phyloP scores from a whole-genome alignment of 257 asterid species.

The Pogostemon cablin region DNA sequence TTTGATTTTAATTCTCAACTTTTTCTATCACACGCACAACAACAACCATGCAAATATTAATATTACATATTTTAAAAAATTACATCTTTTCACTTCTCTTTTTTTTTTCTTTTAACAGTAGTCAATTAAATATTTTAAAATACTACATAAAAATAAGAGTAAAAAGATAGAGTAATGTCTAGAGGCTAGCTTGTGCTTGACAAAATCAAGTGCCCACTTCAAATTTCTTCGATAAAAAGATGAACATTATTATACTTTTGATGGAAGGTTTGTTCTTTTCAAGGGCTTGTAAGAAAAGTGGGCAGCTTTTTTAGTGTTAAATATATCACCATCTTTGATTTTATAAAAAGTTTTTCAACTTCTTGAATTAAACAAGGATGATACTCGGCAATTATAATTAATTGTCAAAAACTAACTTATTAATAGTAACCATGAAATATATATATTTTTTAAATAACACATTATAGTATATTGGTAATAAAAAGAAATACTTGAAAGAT shows the following conservation, averaged over 20 bases:
- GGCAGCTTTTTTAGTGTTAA: neutral
- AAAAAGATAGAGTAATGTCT: neutral
- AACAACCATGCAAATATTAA: neutral
- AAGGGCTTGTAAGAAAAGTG: neutral
- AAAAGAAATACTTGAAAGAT: too few relatives aligned
- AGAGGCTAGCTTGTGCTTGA: constrained; percentile 9
- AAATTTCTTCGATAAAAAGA: neutral
- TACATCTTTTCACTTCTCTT: constrained; percentile 2
- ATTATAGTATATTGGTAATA: too few relatives aligned
- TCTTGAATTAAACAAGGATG: too few relatives aligned
- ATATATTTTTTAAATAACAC: too few relatives aligned
- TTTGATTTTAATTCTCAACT: neutral
- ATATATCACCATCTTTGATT: too few relatives aligned
- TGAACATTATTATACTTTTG: neutral
- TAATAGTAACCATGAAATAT: too few relatives aligned
- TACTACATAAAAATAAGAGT: neutral
- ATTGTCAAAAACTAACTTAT: too few relatives aligned
- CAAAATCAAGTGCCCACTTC: neutral
- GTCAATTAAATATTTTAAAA: too few relatives aligned
- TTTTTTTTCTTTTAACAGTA: neutral
- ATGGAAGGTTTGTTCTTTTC: neutral
- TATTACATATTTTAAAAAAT: neutral
- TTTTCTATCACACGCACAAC: neutral
- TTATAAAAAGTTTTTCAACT: too few relatives aligned
- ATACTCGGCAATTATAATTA: too few relatives aligned